Percentiles rank a stretch among this genome's conserved stretches.
Evolutionary conservation across 768 basidiomycete species (phyloP).

Genomic region (Cyclocybe cylindracea): DNA sequence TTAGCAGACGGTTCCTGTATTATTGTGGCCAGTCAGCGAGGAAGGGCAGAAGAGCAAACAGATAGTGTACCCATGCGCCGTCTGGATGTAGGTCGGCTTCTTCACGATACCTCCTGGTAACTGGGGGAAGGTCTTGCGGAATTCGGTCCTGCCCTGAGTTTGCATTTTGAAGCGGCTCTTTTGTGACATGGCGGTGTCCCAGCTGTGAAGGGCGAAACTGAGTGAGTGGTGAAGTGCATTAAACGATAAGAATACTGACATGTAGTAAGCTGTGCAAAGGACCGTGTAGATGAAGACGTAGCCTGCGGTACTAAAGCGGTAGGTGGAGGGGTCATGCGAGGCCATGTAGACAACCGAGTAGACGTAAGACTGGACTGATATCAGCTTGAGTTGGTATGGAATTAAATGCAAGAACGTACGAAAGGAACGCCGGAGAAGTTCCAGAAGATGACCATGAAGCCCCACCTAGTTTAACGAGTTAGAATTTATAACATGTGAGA

Average conservation of each 20-base stretch:
- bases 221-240: slow-evolving; percentile 1
- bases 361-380: slow-evolving; percentile 73
- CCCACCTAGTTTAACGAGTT: slow-evolving; percentile 53
- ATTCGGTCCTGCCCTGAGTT: slow-evolving; percentile 81
- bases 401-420: slow-evolving; percentile 43
- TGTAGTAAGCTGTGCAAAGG: slow-evolving; percentile 81
- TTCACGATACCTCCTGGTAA: slow-evolving; percentile 79
- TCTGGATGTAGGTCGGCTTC: slow-evolving; percentile 91
- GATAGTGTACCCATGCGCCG: slow-evolving; percentile 75
- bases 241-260: slow-evolving; percentile 50
- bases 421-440: slow-evolving; percentile 93
- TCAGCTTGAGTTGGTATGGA: slow-evolving; percentile 1
- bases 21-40: background rate
- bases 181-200: slow-evolving; percentile 94
- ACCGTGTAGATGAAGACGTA: slow-evolving; percentile 75
- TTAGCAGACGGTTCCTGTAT: slow-evolving; percentile 81
- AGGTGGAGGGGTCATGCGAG: slow-evolving; percentile 85
- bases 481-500: slow-evolving; percentile 1
- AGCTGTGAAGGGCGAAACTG: slow-evolving; percentile 44
- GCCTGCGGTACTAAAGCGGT: slow-evolving; percentile 78
- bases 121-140: slow-evolving; percentile 93
- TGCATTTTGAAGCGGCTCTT: slow-evolving; percentile 99
- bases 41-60: background rate
- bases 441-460: slow-evolving; percentile 99
- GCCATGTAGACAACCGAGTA: slow-evolving; percentile 99